Evolutionary conservation across 768 basidiomycete genomes (phyloP).

Genomic region (Fomitopsis pulvina): DNA sequence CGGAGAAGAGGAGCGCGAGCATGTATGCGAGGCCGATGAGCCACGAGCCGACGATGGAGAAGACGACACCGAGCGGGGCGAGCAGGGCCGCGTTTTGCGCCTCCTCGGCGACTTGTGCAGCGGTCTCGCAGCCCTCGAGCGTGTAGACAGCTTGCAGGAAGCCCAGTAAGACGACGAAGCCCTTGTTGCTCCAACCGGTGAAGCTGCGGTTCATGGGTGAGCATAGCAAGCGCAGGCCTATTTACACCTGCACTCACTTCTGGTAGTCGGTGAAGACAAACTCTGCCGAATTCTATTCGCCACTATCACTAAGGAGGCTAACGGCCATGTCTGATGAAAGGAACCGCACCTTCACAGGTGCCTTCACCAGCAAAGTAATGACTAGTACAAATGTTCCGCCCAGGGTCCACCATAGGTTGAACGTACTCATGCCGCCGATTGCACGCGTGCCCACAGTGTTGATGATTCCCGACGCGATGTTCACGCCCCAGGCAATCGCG

Average conservation of each 20-base stretch:
- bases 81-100: constrained; percentile 47
- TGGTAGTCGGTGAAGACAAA: constrained; percentile 55
- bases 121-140: constrained; percentile 55
- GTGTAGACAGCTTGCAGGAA: constrained; percentile 58
- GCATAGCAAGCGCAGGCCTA: not conserved
- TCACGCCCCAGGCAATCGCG: constrained; percentile 52
- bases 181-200: constrained; percentile 47
- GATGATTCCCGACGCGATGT: constrained; percentile 45
- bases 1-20: constrained; percentile 51
- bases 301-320: too few species aligned
- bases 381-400: constrained; percentile 53
- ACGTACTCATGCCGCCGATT: constrained; percentile 47
- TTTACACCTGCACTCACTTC: constrained; percentile 29
- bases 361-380: constrained; percentile 48
- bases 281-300: constrained; percentile 36
- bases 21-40: constrained; percentile 49
- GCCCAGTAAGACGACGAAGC: constrained; percentile 52
- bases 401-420: constrained; percentile 57
- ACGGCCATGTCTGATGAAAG: not conserved
- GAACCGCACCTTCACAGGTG: constrained; percentile 40
- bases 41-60: constrained; percentile 51
- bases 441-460: constrained; percentile 53
- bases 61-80: constrained; percentile 52
- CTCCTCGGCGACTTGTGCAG: constrained; percentile 59
- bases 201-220: constrained; percentile 30